These are phyloP conservation scores for Colletotrichum magnum DNA, from an alignment of 2,329 filamentous ascomycete species.

Conservation along the genomic window DNA sequence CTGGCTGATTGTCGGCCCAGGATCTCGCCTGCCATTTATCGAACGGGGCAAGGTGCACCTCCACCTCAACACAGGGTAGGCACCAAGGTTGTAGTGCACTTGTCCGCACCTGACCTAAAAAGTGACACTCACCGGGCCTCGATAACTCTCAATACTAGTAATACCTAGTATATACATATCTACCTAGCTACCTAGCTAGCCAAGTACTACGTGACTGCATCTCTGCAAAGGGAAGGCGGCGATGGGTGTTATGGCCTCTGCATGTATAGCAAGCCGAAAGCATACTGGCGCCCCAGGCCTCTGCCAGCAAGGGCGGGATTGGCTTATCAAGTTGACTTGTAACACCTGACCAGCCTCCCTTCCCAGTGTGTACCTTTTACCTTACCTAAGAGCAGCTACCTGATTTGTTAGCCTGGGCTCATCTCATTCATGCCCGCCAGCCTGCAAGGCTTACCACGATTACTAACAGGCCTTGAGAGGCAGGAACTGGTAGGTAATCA, in stretches of 20 bases:
- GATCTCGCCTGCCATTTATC: conserved; percentile 1
- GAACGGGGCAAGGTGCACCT: not conserved
- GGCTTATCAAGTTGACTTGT: conserved; percentile 14
- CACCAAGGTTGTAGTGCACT: too few species aligned
- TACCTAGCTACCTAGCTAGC: not conserved
- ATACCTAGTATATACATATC: too few species aligned
- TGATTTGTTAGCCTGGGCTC: conserved; percentile 12
- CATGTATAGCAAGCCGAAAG: conserved; percentile 28
- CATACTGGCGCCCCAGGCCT: conserved; percentile 22
- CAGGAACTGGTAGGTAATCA: too few species aligned
- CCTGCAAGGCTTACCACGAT: too few species aligned
- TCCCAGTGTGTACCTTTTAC: not conserved
- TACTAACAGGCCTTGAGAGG: too few species aligned
- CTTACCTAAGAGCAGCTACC: too few species aligned
- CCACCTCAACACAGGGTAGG: not conserved
- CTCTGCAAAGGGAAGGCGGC: not conserved
- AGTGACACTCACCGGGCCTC: too few species aligned
- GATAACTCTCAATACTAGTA: too few species aligned
- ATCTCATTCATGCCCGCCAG: too few species aligned
- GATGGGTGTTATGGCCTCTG: conserved; percentile 19
- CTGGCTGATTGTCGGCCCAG: not conserved
- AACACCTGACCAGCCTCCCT: conserved; percentile 34
- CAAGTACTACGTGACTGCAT: not conserved
- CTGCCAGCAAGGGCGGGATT: not conserved
- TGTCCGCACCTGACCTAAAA: too few species aligned